Evolutionary conservation across 1,284 basidiomycete species (phyloP), one percentile per base, ranked within the genome.

Genomic region (Austroboletus olivaceoglutinosus): DNA sequence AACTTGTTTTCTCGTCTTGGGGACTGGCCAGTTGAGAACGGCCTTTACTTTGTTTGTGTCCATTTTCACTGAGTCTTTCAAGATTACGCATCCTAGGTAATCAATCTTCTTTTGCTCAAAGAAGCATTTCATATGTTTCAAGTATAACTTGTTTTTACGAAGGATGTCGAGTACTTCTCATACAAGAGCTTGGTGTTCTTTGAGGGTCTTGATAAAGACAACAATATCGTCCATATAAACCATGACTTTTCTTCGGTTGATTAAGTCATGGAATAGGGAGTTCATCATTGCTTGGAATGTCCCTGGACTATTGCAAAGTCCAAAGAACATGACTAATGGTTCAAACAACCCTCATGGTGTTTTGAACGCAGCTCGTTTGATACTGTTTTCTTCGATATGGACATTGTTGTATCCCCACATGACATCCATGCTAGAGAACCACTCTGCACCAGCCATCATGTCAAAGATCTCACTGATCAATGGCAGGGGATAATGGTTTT

Each of bases 1-100:
- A 5, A 73, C 45, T 8, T 70, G 9, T 4, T 33, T 12, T 15
- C 12, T 7, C 2, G 16, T 33, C 12, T 38, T 38, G 3, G 37
- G 10, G 12, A 21, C 11, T 3, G 19, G 37, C 37, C 37, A 38
- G 3, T 40, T 22, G 2, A 18, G 3, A 3, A 40, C 9, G 1
- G 5, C 22, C 3, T 25, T n/a, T 4, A 25, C 15, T n/a, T 40
- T 40, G 1, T 8, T 5, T 2, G 13, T 13, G 16, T 40, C 39
- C 39, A 40, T 40, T 18, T 16, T 25, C 4, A 40, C 7, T 2
- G 5, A 25, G 15, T 25, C 16, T 2, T 40, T 5, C 1, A 4
- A 25, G 6, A 40, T 10, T 1, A 40, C 8, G 1, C 25, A 7
- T 6, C 39, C 21, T 5, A 40, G 15, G 7, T 25, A 40, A 5